Evolutionary conservation across 202 grass and related monocot genomes (phyloP).

Genomic region (Panicum hallii): DNA sequence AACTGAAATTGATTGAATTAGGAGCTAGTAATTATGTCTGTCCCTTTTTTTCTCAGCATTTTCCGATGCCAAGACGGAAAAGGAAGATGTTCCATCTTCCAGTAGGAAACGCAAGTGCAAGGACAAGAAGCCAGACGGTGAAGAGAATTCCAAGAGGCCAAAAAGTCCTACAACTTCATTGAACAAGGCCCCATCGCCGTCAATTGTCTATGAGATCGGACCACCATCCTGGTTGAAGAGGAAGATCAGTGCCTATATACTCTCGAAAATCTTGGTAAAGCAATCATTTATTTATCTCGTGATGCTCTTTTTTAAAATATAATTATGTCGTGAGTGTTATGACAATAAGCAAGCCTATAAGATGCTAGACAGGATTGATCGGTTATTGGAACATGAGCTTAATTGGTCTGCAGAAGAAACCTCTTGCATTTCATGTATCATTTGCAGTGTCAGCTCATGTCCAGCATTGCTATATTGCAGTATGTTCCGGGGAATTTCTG

Average conservation of each 20-base stretch:
- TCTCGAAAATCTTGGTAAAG: neutral
- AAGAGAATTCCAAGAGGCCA: neutral
- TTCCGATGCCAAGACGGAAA: neutral
- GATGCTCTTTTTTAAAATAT: no score
- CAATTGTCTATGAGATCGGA: neutral
- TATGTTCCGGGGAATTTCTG: neutral
- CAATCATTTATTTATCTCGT: neutral
- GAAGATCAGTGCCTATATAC: neutral
- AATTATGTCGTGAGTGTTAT: neutral
- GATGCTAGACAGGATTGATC: neutral
- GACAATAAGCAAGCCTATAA: neutral
- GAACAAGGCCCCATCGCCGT: neutral
- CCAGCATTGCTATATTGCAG: constrained; percentile 14
- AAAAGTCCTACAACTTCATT: neutral
- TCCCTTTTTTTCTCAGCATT: neutral
- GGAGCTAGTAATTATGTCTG: neutral
- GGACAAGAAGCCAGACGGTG: neutral
- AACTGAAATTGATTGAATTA: neutral
- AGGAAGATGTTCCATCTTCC: neutral
- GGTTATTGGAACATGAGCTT: neutral
- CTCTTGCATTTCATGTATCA: neutral
- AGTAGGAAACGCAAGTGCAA: neutral
- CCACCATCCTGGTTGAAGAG: neutral
- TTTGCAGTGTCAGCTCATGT: neutral
- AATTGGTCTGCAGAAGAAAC: neutral